Conservation (phyloP, 371 early-diverging fungal genomes). For the Mortierella sp. region DNA sequence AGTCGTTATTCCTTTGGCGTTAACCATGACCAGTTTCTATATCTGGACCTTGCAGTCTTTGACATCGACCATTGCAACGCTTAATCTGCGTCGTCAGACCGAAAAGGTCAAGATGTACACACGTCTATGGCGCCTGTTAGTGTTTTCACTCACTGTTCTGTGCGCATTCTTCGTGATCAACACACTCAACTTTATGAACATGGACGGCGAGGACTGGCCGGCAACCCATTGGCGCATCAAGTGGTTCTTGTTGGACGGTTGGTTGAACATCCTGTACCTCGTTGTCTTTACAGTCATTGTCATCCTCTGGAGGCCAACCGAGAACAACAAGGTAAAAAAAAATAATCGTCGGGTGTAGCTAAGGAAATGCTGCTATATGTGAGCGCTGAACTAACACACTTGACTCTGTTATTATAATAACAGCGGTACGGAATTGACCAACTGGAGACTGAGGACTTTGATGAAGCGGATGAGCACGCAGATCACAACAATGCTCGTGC, state of each 20-base stretch:
- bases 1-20: constrained; percentile 87
- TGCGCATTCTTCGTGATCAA: constrained; percentile 85
- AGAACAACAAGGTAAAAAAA: constrained; percentile 88
- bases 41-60: constrained; percentile 84
- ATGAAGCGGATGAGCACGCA: constrained; percentile 60
- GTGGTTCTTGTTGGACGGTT: constrained; percentile 95
- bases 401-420: neutral
- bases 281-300: constrained; percentile 81
- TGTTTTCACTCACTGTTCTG: constrained; percentile 80
- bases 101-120: constrained; percentile 93
- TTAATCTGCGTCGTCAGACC: constrained; percentile 84
- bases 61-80: constrained; percentile 69
- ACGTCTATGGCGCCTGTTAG: constrained; percentile 82
- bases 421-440: constrained; percentile 57
- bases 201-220: constrained; percentile 74
- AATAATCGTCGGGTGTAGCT: too few relatives aligned
- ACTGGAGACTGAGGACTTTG: constrained; percentile 64
- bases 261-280: constrained; percentile 86
- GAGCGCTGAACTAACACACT: too few relatives aligned
- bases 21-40: constrained; percentile 93
- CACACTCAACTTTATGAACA: constrained; percentile 75
- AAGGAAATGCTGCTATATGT: too few relatives aligned
- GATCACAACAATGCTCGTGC: constrained; percentile 69
- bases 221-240: constrained; percentile 86
- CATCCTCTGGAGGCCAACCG: constrained; percentile 93